These are phyloP conservation scores for Cyclotella distinguenda DNA, from an alignment of 108 stramenopile genomes.

Conservation along the genomic window DNA sequence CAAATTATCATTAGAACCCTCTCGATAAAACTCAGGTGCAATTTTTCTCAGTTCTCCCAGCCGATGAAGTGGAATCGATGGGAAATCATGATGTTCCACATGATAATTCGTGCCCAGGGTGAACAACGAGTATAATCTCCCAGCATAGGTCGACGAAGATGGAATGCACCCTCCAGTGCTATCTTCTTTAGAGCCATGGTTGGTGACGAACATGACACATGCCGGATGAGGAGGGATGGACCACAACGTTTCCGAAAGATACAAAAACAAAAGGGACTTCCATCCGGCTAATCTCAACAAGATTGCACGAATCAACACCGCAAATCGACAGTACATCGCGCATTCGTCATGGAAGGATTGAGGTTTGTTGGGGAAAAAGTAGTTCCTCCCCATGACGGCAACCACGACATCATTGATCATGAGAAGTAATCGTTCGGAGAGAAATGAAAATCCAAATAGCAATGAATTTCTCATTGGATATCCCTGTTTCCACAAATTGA, in stretches of 20 bases:
- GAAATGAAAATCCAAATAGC: constrained; percentile 58
- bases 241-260: constrained; percentile 73
- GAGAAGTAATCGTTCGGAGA: constrained; percentile 68
- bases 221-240: constrained; percentile 80
- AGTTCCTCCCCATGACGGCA: constrained; percentile 61
- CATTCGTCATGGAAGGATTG: constrained; percentile 66
- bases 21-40: constrained; percentile 75
- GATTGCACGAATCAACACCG: constrained; percentile 43
- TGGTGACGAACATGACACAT: constrained; percentile 80
- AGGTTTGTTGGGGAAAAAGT: constrained; percentile 82
- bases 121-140: constrained; percentile 66
- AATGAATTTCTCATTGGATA: constrained; percentile 50
- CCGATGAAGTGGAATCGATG: constrained; percentile 70
- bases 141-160: constrained; percentile 69
- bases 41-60: constrained; percentile 59
- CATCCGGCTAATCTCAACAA: constrained; percentile 57
- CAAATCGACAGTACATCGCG: constrained; percentile 60
- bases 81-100: constrained; percentile 86
- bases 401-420: constrained; percentile 71
- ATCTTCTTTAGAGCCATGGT: constrained; percentile 56
- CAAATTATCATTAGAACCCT: constrained; percentile 51
- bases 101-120: constrained; percentile 81
- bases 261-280: constrained; percentile 67
- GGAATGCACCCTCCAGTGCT: constrained; percentile 47
- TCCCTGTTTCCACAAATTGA: constrained; percentile 52